Conservation (phyloP, 345 rosid genomes). For the Euphorbia tirucalli region DNA sequence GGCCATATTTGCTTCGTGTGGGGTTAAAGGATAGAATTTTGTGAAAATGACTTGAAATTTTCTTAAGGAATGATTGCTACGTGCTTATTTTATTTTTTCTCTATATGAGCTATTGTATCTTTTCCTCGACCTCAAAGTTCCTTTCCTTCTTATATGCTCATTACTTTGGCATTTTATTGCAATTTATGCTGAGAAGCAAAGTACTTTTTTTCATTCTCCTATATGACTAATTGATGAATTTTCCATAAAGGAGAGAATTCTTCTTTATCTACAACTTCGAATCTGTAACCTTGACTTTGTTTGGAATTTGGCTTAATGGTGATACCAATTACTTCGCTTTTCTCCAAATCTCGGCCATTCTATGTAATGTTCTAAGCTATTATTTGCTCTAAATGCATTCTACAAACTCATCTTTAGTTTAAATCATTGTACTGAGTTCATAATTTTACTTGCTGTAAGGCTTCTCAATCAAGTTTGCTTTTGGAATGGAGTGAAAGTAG, state of each 20-base stretch:
- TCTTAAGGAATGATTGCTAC: neutral
- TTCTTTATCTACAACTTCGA: neutral
- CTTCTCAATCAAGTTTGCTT: neutral
- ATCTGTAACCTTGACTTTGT: neutral
- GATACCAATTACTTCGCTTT: neutral
- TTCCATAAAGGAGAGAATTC: neutral
- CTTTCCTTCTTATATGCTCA: neutral
- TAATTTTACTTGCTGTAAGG: neutral
- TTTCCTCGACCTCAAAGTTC: constrained; percentile 1
- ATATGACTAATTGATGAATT: neutral
- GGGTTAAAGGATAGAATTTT: constrained; percentile 8
- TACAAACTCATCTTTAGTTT: neutral
- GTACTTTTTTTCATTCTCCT: neutral
- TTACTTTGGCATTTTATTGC: neutral
- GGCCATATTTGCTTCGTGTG: constrained; percentile 7
- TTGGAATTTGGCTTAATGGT: neutral
- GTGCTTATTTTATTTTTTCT: constrained; percentile 6
- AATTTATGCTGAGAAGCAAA: neutral
- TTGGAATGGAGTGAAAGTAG: neutral
- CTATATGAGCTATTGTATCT: neutral
- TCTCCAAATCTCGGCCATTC: neutral
- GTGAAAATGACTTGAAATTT: neutral
- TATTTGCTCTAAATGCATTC: neutral
- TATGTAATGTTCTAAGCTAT: neutral
- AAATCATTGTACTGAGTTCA: neutral